Conservation (phyloP, 352 stramenopile genomes). For the Phytophthora pistaciae region DNA sequence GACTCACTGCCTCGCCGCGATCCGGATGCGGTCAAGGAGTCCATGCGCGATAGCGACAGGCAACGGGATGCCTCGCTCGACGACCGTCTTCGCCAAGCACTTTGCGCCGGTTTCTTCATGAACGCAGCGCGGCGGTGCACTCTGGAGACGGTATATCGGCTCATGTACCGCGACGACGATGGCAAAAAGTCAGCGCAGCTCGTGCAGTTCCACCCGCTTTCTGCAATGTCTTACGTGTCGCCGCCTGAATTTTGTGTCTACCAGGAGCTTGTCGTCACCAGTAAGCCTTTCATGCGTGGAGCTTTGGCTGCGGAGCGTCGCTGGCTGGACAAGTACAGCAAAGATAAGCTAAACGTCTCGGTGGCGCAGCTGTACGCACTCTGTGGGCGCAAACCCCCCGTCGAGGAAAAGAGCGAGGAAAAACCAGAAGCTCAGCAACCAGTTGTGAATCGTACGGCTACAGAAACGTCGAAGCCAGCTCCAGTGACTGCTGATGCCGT, state of each 20-base stretch:
- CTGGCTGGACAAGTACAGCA: conserved; percentile 63
- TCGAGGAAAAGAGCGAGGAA: background rate
- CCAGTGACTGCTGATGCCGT: conserved; percentile 40
- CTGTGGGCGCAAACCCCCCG: conserved; percentile 46
- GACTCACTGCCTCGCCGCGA: conserved; percentile 40
- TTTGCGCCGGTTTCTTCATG: conserved; percentile 78
- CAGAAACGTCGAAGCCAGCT: conserved; percentile 6
- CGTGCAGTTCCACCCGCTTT: conserved; percentile 78
- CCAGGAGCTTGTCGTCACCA: conserved; percentile 80
- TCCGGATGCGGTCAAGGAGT: conserved; percentile 32
- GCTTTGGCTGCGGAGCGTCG: conserved; percentile 53
- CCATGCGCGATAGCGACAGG: background rate
- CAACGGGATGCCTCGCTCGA: conserved; percentile 22
- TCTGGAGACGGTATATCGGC: conserved; percentile 70
- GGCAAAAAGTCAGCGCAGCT: conserved; percentile 45
- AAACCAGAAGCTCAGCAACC: conserved; percentile 6
- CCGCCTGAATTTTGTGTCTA: conserved; percentile 71
- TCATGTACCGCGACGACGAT: conserved; percentile 32
- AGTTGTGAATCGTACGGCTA: background rate
- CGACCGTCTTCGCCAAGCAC: conserved; percentile 48
- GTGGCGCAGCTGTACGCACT: conserved; percentile 53
- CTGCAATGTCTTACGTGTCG: conserved; percentile 51
- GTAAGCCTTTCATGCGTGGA: conserved; percentile 74
- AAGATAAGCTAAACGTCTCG: conserved; percentile 40
- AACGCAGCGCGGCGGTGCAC: conserved; percentile 70